Percentiles rank a stretch among this genome's conserved stretches.
Conservation (phyloP, 306 rosid species). For the Potentilla sterilis region DNA sequence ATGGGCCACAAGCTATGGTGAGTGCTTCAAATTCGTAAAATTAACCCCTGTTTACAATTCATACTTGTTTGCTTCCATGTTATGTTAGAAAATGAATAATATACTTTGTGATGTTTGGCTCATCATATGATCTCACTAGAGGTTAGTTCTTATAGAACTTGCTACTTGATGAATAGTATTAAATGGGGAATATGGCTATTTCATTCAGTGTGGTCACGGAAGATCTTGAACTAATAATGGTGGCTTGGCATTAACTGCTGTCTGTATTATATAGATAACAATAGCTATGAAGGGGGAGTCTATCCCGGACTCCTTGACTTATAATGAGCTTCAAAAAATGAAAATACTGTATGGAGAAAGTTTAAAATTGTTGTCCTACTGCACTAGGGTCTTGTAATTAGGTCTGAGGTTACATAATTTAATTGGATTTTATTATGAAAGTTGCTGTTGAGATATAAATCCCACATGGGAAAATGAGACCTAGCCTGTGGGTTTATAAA, state of each 20-base stretch:
- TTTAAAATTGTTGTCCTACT: neutral
- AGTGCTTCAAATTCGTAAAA: constrained; percentile 10
- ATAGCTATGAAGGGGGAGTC: neutral
- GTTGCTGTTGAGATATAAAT: too few species aligned
- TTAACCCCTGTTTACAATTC: neutral
- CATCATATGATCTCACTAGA: neutral
- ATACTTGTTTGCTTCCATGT: neutral
- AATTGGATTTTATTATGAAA: neutral
- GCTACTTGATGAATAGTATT: neutral
- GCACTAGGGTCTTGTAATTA: neutral
- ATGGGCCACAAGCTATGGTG: constrained; percentile 46
- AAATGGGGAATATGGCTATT: neutral
- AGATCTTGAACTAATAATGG: neutral
- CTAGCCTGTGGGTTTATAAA: too few species aligned
- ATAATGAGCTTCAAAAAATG: neutral
- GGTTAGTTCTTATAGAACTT: neutral
- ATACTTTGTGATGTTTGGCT: neutral
- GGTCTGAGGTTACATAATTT: neutral
- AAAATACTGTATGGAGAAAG: neutral
- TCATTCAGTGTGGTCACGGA: neutral
- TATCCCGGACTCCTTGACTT: neutral
- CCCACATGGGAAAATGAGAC: too few species aligned
- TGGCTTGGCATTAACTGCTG: constrained; percentile 7
- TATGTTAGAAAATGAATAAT: neutral
- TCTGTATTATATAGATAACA: neutral